Conservation (phyloP, 2,329 filamentous ascomycete species). For the Fusarium sp. region DNA sequence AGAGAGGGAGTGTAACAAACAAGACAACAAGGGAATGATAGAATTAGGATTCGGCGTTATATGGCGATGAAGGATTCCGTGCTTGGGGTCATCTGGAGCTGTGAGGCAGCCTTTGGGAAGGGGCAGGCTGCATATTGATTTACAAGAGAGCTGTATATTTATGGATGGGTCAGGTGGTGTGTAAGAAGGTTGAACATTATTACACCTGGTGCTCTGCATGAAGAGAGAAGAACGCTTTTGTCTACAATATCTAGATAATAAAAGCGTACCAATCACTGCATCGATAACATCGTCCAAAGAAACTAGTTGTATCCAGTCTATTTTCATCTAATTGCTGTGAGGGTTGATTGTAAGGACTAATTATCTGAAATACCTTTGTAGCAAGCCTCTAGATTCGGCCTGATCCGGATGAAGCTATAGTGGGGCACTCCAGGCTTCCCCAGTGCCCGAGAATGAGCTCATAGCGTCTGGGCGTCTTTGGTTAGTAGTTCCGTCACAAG, state of each 20-base stretch:
- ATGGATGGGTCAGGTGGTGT: constrained; percentile 10
- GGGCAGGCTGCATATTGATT: constrained; percentile 17
- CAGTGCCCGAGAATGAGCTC: constrained; percentile 37
- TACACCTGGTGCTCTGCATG: neutral
- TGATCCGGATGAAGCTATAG: constrained; percentile 35
- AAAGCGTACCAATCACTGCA: neutral
- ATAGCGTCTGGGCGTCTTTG: constrained; percentile 28
- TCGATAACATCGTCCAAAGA: neutral
- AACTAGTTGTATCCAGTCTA: neutral
- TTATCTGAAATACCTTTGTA: neutral
- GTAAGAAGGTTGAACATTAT: neutral
- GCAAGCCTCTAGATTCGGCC: constrained; percentile 2
- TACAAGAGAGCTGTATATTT: constrained; percentile 24
- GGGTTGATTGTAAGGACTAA: neutral
- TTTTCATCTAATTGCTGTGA: neutral
- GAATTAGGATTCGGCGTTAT: constrained; percentile 51
- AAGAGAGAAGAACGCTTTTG: neutral
- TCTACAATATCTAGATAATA: neutral
- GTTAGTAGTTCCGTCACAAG: constrained; percentile 6
- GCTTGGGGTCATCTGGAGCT: constrained; percentile 51
- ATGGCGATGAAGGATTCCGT: constrained; percentile 54
- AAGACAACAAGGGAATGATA: constrained; percentile 17
- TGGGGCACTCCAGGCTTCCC: constrained; percentile 29
- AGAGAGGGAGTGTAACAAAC: constrained; percentile 33
- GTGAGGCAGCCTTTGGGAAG: constrained; percentile 31